Evolutionary conservation across 2,329 filamentous ascomycete genomes (phyloP), one percentile per base, ranked within the genome.

Genomic region (Trichoderma gracile): DNA sequence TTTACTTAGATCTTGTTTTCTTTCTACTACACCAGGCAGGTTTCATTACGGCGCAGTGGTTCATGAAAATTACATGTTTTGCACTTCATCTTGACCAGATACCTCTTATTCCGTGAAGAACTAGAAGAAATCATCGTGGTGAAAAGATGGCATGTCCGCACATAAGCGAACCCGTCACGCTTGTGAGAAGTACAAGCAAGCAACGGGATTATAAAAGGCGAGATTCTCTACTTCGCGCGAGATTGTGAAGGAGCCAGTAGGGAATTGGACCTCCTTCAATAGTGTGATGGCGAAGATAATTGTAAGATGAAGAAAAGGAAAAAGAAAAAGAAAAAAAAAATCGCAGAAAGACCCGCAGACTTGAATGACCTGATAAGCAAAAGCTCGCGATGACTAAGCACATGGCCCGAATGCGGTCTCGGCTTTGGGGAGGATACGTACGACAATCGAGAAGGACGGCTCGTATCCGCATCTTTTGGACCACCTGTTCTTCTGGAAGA

Each of bases 121-220:
- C 5, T 5, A 61, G 67, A 61, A 68, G 27, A 57, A 46, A 67
- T 66, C 49, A 14, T 47, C 45, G 21, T 38, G 23, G 33, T 21
- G 8, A 12, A 50, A 12, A 50, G 17, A 40, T 17, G 10, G 46
- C 23, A 82, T 86, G 82, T 86, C 75, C 79, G 83, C 84, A 76
- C 83, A 84, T 83, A 86, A 78, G 84, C 84, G 84, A 86, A 86
- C 83, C 84, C 80, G 78, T 77, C 75, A 78, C 79, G 79, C 81
- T 79, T 80, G 77, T 76, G 68, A 70, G 71, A 70, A 72, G 70
- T 72, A 73, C 66, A 74, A 79, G 80, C 78, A 78, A 77, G 78
- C 76, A 76, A 78, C 77, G 78, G 81, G 83, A 86, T 86, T 86
- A 84, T 85, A 81, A 86, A 85, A 81, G 80, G 83, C 81, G 76